Evolutionary conservation across 2,329 filamentous ascomycete genomes (phyloP).

Genomic region (Aspergillus carbonarius): DNA sequence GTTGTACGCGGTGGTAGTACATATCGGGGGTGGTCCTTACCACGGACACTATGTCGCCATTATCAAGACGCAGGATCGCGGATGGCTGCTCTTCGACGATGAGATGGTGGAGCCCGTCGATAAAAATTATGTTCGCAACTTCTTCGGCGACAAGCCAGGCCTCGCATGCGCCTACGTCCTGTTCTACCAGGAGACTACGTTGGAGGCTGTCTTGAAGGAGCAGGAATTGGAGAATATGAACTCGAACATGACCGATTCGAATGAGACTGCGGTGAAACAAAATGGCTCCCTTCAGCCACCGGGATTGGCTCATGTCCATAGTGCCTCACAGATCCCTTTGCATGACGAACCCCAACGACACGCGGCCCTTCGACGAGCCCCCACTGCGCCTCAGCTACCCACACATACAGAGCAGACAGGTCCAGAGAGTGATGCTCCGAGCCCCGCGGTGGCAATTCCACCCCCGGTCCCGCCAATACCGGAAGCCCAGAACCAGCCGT

Average conservation of each 20-base stretch:
- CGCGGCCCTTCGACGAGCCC: constrained; percentile 33
- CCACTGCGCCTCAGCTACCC: constrained; percentile 52
- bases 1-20: constrained; percentile 93
- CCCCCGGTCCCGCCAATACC: constrained; percentile 33
- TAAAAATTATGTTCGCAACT: constrained; percentile 92
- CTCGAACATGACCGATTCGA: constrained; percentile 40
- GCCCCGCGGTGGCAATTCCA: constrained; percentile 17
- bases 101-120: constrained; percentile 98
- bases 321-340: constrained; percentile 36
- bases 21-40: constrained; percentile 94
- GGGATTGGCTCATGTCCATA: constrained; percentile 41
- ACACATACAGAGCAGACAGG: constrained; percentile 35
- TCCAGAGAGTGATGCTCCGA: constrained; percentile 19
- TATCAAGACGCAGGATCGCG: constrained; percentile 93
- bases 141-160: constrained; percentile 90
- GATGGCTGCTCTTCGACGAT: constrained; percentile 96
- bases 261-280: constrained; percentile 28
- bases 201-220: constrained; percentile 69
- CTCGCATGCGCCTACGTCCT: constrained; percentile 94
- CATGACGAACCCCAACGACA: constrained; percentile 37
- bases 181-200: constrained; percentile 90
- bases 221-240: constrained; percentile 73
- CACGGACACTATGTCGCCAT: constrained; percentile 98
- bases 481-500: constrained; percentile 31
- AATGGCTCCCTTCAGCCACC: constrained; percentile 35